Evolutionary conservation across 139 green algal genomes (phyloP).

Genomic region (Nannochloris sp.): DNA sequence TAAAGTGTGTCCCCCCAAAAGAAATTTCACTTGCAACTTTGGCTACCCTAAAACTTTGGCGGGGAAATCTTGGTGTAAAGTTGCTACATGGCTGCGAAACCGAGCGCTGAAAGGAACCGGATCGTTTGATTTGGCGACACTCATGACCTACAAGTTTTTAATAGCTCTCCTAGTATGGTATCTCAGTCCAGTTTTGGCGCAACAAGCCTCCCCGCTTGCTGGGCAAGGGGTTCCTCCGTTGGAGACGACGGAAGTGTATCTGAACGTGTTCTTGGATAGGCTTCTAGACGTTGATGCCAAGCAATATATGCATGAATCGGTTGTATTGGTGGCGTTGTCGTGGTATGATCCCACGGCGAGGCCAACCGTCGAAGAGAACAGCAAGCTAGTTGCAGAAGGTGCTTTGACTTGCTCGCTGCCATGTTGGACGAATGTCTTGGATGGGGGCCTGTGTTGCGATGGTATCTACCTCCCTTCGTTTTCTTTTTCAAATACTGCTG

Average conservation of each 20-base stretch:
- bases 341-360: neutral
- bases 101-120: no score
- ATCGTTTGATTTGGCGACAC: no score
- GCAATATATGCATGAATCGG: neutral
- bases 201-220: neutral
- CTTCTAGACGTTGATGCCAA: neutral
- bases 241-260: slow-evolving; percentile 2
- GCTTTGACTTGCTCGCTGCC: neutral
- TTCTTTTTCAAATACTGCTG: slow-evolving; percentile 34
- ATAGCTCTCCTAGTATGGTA: neutral
- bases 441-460: slow-evolving; percentile 14
- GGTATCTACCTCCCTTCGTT: slow-evolving; percentile 31
- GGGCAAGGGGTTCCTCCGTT: neutral
- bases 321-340: neutral
- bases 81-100: no score
- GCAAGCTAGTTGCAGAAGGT: neutral
- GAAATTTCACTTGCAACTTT: no score
- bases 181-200: neutral
- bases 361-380: neutral
- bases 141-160: neutral
- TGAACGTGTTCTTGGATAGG: neutral
- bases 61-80: no score
- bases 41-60: no score
- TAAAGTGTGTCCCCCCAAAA: no score
- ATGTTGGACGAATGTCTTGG: neutral